phyloP scores from a whole-genome alignment of 2,329 filamentous ascomycete genomes.

The Colletotrichum agaves region DNA sequence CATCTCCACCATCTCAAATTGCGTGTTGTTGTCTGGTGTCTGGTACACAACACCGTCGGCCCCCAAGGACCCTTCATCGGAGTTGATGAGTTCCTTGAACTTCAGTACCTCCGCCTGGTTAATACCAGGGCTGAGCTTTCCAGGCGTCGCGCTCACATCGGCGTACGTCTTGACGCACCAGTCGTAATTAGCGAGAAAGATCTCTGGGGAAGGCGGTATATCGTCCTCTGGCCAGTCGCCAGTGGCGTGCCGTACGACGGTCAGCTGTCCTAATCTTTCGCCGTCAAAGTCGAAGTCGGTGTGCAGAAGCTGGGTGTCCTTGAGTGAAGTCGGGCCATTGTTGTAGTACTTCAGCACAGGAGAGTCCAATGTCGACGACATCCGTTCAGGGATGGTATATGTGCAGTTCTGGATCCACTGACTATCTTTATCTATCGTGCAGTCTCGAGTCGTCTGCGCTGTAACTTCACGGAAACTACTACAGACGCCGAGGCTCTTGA shows the following conservation, averaged over 20 bases:
- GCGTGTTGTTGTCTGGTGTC: not conserved
- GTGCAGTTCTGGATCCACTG: not conserved
- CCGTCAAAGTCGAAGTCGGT: not conserved
- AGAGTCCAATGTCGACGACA: too few relatives aligned
- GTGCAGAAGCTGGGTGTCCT: not conserved
- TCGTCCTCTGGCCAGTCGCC: not conserved
- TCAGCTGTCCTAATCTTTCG: not conserved
- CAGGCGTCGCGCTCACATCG: not conserved
- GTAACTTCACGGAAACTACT: constrained; percentile 34
- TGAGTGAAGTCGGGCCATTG: constrained; percentile 5
- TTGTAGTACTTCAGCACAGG: constrained; percentile 18
- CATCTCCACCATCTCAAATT: not conserved
- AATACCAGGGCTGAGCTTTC: not conserved
- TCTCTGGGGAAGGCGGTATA: constrained; percentile 1
- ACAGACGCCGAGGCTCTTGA: constrained; percentile 39
- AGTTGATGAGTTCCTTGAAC: not conserved
- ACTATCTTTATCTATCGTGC: not conserved
- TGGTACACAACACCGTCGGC: not conserved
- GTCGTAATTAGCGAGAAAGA: constrained; percentile 3
- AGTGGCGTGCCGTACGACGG: not conserved
- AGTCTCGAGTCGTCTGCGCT: not conserved
- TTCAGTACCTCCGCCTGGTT: not conserved
- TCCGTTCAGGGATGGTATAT: not conserved
- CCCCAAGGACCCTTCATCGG: not conserved
- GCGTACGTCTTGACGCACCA: not conserved